Base-by-base conservation (phyloP, 1,284 basidiomycete species). In the Pseudozyma tsukubaensis region DNA sequence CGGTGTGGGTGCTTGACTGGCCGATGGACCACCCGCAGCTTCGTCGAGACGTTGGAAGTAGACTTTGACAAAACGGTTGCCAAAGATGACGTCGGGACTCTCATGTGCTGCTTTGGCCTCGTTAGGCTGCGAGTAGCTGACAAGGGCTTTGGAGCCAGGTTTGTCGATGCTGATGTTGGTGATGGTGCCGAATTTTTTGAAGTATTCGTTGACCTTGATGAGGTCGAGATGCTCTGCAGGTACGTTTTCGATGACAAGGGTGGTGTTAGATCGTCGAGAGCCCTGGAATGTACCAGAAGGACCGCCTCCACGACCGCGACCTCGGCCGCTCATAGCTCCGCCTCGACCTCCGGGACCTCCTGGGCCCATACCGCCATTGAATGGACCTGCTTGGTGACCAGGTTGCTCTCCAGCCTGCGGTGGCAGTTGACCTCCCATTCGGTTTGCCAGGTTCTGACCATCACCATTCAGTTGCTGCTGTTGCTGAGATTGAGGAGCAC, bases 241-340 rank as follows among this genome's bases (percentile, higher is more conserved):
- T 59, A 97, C 94, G 86, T 96, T 95, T 85, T 96, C 94, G 56
- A 98, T 91, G 19, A 97, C 92, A 32, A 97, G 87, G 0, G 94
- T 96, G 81, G 92, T 94, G 82, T 91, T 70, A 65, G 77, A 79
- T 52, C 85, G 63, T n/a, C 84, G 79, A 9, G 83, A 72, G 19
- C 79, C 76, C 34, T 82, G 57, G 60, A 77, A 76, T 11, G 76
- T 67, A 14, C 85, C 65, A 89, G 91, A 32, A 87, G 89, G 75
- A 89, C 83, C 84, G 89, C 54, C 77, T n/a, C 81, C 73, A 11
- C 78, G 69, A 19, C 83, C 82, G 32, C 78, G 65, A 18, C 82
- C 78, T 39, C 88, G 87, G 40, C 90, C 88, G 43, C 87, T 86
- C 51, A 88, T 85, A 29, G 86, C 85, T 19, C 81, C 84, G 11